These are phyloP conservation scores for Musa schizocarpa DNA, from an alignment of 176 grass and related monocot species.

Conservation along the genomic window DNA sequence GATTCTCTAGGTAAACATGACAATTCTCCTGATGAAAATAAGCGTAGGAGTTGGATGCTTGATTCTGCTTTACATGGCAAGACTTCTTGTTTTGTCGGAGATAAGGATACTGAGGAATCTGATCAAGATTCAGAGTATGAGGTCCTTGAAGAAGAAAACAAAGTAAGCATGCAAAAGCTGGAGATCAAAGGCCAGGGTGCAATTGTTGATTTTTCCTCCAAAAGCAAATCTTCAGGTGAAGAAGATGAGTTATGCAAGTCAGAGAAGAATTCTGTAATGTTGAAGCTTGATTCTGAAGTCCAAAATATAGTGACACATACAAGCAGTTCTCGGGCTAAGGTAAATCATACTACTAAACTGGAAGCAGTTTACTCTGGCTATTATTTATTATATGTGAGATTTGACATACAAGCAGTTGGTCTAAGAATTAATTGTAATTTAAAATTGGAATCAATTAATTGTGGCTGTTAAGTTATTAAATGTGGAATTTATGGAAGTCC, in stretches of 20 bases:
- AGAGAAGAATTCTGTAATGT: conserved; percentile 16
- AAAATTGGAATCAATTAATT: neutral
- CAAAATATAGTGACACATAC: conserved; percentile 24
- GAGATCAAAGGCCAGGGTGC: conserved; percentile 6
- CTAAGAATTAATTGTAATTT: too few species aligned
- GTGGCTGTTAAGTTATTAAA: neutral
- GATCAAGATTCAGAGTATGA: conserved; percentile 6
- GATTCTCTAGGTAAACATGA: neutral
- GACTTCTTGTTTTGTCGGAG: neutral
- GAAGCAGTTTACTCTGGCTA: neutral
- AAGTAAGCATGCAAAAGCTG: neutral
- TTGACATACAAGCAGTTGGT: neutral
- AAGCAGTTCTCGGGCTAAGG: conserved; percentile 42
- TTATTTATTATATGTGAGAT: conserved; percentile 10
- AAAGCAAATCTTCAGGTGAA: conserved; percentile 8
- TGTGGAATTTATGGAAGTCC: neutral
- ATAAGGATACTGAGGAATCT: conserved; percentile 1
- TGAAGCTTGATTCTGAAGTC: conserved; percentile 21
- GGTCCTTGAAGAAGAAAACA: neutral
- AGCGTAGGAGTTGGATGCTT: neutral
- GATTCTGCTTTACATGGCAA: neutral
- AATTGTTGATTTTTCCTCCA: conserved; percentile 19
- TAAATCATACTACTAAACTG: conserved; percentile 24
- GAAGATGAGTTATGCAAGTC: conserved; percentile 31
- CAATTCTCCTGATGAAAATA: neutral